phyloP scores from a whole-genome alignment of 2,329 filamentous ascomycete genomes.

The Colletotrichum sansevieriae region DNA sequence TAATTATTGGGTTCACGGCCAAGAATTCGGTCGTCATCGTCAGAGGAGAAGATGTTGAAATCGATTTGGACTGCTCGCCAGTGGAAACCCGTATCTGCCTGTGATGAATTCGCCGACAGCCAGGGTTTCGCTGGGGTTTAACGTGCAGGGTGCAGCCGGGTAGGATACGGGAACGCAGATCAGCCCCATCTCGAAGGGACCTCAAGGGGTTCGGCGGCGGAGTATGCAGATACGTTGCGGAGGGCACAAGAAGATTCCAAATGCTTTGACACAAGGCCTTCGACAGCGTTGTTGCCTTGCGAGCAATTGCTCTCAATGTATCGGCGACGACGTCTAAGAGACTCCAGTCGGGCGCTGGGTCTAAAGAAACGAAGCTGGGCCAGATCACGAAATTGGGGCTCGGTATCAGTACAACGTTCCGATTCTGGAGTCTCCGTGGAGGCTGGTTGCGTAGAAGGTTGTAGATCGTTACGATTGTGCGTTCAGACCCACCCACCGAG shows the following conservation, averaged over 20 bases:
- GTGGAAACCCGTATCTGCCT: not conserved
- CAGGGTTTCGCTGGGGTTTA: conserved; percentile 5
- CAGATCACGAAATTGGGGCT: not conserved
- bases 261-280: not conserved
- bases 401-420: conserved; percentile 10
- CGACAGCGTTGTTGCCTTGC: not conserved
- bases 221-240: not conserved
- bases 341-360: too few species aligned
- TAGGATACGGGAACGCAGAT: conserved; percentile 30
- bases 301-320: too few species aligned
- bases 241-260: not conserved
- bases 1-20: conserved; percentile 6
- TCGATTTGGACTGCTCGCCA: not conserved
- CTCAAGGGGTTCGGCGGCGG: conserved; percentile 6
- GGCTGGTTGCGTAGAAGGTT: not conserved
- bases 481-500: not conserved
- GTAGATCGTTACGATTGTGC: conserved; percentile 24
- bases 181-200: conserved; percentile 17
- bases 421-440: conserved; percentile 1
- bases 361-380: too few species aligned
- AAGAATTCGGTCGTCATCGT: conserved; percentile 23
- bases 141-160: conserved; percentile 29
- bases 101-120: not conserved
- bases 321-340: too few species aligned
- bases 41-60: not conserved